phyloP scores from a whole-genome alignment of 495 filamentous ascomycete genomes.

The Bryoglossum gracile region DNA sequence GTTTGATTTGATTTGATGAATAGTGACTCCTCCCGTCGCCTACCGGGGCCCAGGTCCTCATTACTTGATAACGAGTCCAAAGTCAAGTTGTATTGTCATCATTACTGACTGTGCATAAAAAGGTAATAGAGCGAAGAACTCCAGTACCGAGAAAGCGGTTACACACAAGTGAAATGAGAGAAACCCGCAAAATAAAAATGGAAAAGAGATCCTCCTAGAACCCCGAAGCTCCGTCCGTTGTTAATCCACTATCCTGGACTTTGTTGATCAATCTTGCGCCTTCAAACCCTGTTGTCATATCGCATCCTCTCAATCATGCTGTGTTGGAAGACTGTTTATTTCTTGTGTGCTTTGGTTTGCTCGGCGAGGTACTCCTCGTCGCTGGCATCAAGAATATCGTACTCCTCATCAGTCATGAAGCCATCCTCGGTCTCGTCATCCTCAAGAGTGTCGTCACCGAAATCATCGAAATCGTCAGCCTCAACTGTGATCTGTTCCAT shows the following conservation, averaged over 20 bases:
- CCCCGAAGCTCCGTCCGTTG: conserved; percentile 4
- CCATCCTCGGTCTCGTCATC: conserved; percentile 53
- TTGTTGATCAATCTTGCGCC: conserved; percentile 17
- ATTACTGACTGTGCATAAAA: neutral
- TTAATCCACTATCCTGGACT: conserved; percentile 2
- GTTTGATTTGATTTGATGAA: neutral
- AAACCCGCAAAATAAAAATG: conserved; percentile 4
- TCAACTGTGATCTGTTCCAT: conserved; percentile 24
- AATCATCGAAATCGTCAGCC: conserved; percentile 43
- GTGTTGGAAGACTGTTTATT: conserved; percentile 14
- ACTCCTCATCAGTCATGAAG: conserved; percentile 95
- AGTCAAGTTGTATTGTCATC: neutral
- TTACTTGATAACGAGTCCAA: neutral
- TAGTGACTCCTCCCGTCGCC: conserved; percentile 10
- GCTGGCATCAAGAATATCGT: conserved; percentile 90
- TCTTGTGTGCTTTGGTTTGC: conserved; percentile 27
- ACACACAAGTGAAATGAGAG: conserved; percentile 2
- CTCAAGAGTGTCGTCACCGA: conserved; percentile 56
- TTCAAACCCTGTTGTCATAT: too few relatives aligned
- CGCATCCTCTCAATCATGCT: neutral
- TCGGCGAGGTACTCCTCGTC: conserved; percentile 72
- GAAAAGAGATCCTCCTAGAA: conserved; percentile 4
- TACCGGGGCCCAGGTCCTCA: neutral
- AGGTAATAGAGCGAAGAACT: neutral
- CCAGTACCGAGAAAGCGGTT: neutral